Base-by-base conservation (phyloP, 1,284 basidiomycete genomes). In the Phenoliferia sp. region DNA sequence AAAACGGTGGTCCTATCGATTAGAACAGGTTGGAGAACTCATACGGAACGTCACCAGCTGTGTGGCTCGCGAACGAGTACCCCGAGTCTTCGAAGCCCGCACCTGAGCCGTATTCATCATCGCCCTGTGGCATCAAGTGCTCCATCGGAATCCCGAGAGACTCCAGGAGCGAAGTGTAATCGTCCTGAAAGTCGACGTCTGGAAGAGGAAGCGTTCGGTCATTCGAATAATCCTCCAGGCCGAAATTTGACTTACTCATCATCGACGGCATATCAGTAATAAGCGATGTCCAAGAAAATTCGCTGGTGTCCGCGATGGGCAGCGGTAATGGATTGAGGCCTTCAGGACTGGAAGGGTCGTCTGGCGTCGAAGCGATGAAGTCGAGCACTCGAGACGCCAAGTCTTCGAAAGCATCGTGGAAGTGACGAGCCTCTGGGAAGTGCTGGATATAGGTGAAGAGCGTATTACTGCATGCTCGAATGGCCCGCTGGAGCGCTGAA, bases 381-480 rank as follows among this genome's bases (percentile, higher is more conserved):
- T 72, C 70, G 32, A 69, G 50, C 22, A 65, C 63, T 1, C 59
- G 44, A 5, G 44, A 36, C 2, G 68, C 61, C 0, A 72, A 62
- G 56, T 72, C 70, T 29, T 70, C 69, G 31, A 72, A 72, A n/a
- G 66, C 66, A 32, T 70, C 69, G 22, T 59, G 58, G 48, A 70
- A 69, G 3, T 59, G 44, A n/a, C 59, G 34, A 3, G 64, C 70
- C 9, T 60, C 61, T 0, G 33, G 44, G 62, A 64, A 70, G 3
- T 61, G 59, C 10, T 63, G 57, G 2, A 63, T 52, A 62, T 72
- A 72, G 32, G 52, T 33, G 60, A 70, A 72, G 6, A 72, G 34
- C 3, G 68, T 67, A 59, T 72, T 72, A 7, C 32, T 44, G 28
- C 29, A 48, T 16, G 65, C 48, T 12, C 69, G 39, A 36, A 68